Evolutionary conservation across 73 alveolate genomes (phyloP).

Genomic region (Paramecium caudatum): DNA sequence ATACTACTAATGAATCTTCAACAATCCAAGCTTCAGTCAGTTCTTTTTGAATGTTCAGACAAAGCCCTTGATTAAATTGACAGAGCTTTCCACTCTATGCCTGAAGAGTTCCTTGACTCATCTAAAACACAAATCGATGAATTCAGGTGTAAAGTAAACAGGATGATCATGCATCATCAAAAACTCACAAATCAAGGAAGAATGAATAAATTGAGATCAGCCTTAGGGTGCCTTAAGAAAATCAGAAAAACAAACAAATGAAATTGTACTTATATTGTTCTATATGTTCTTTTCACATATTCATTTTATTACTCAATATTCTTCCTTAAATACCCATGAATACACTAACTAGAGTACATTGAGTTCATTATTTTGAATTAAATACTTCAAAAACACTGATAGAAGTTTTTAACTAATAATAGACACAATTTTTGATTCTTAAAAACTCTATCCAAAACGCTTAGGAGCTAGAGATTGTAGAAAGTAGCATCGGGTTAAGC

Average conservation of each 20-base stretch:
- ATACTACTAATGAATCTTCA: conserved; percentile 45
- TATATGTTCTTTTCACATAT: too few species aligned
- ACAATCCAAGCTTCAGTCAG: background rate
- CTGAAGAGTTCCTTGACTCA: conserved; percentile 34
- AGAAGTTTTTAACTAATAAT: too few species aligned
- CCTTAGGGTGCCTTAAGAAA: conserved; percentile 52
- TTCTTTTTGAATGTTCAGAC: conserved; percentile 26
- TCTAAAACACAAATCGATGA: conserved; percentile 31
- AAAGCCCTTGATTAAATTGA: conserved; percentile 28
- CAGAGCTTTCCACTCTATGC: background rate
- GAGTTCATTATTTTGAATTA: too few species aligned
- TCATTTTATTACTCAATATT: too few species aligned
- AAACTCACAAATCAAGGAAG: background rate
- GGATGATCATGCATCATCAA: conserved; percentile 65
- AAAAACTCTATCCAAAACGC: too few species aligned
- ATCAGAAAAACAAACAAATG: conserved; percentile 35
- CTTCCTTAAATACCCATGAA: too few species aligned
- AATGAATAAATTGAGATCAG: conserved; percentile 45
- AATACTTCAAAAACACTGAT: too few species aligned
- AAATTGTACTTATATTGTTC: conserved; percentile 11
- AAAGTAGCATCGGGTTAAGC: too few species aligned
- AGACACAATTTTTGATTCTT: too few species aligned
- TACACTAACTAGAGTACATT: too few species aligned
- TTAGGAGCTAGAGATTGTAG: too few species aligned
- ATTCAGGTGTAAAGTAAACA: conserved; percentile 57